These are phyloP conservation scores for Neopestalotiopsis sp. DNA, from an alignment of 2,329 filamentous ascomycete genomes.

Conservation along the genomic window DNA sequence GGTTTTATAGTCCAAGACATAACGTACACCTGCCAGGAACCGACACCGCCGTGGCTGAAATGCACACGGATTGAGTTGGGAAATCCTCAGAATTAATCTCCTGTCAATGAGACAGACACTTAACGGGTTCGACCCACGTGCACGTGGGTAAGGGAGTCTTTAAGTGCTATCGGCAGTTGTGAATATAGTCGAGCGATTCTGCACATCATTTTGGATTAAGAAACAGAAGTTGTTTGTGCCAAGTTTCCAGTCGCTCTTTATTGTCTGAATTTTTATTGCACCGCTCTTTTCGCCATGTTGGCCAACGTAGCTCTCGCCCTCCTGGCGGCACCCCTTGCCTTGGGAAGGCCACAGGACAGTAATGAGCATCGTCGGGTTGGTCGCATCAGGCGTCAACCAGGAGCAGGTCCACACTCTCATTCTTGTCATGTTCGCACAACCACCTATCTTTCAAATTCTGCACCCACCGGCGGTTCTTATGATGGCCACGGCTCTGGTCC, in stretches of 20 bases:
- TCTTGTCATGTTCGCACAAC: neutral
- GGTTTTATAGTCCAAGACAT: neutral
- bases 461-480: neutral
- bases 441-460: neutral
- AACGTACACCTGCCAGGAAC: neutral
- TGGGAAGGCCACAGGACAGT: neutral
- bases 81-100: neutral
- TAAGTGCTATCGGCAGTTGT: neutral
- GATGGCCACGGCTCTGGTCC: neutral
- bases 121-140: neutral
- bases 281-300: neutral
- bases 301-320: neutral
- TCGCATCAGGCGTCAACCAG: neutral
- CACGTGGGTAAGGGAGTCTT: neutral
- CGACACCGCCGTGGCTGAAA: neutral
- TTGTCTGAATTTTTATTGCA: slow-evolving; percentile 1
- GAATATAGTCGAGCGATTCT: neutral
- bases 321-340: neutral
- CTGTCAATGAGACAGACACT: neutral
- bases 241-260: neutral
- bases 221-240: neutral
- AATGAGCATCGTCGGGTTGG: neutral
- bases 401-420: neutral
- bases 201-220: neutral
- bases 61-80: neutral